Evolutionary conservation across 192 early-diverging fungal genomes (phyloP).

Genomic region (Diversispora eburnea): DNA sequence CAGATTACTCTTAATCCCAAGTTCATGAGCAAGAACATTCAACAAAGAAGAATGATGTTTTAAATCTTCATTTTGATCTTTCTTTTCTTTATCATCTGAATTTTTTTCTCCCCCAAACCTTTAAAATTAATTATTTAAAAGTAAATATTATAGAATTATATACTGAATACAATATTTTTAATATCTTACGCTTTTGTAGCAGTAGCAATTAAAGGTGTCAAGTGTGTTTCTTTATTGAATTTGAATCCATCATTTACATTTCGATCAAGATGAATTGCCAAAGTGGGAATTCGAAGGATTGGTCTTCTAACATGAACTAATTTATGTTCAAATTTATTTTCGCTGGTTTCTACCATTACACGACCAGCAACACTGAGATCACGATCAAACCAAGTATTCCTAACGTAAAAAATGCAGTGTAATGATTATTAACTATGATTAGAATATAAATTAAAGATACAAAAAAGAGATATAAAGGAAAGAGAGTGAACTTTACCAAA

Average conservation of each 20-base stretch:
- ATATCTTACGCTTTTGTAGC: conserved; percentile 55
- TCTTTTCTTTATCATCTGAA: conserved; percentile 32
- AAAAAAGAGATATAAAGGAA: neutral
- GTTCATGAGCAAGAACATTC: conserved; percentile 70
- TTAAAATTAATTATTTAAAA: neutral
- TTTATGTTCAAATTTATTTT: conserved; percentile 57
- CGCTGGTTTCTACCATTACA: conserved; percentile 72
- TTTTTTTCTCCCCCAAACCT: neutral
- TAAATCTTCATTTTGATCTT: conserved; percentile 32
- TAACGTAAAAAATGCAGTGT: neutral
- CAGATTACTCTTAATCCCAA: conserved; percentile 49
- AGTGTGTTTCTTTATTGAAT: conserved; percentile 93
- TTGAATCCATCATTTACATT: conserved; percentile 72
- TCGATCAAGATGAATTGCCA: conserved; percentile 96
- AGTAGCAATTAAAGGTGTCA: conserved; percentile 84
- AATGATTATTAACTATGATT: neutral
- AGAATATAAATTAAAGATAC: neutral
- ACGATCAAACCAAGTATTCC: conserved; percentile 98
- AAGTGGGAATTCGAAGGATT: conserved; percentile 91
- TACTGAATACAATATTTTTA: neutral
- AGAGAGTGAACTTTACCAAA: conserved; percentile 58
- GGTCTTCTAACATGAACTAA: conserved; percentile 66
- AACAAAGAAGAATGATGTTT: conserved; percentile 85
- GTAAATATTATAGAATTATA: neutral
- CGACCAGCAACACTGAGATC: conserved; percentile 94